Evolutionary conservation across 2,329 filamentous ascomycete species (phyloP).

Genomic region (Pestalotiopsis sp.): DNA sequence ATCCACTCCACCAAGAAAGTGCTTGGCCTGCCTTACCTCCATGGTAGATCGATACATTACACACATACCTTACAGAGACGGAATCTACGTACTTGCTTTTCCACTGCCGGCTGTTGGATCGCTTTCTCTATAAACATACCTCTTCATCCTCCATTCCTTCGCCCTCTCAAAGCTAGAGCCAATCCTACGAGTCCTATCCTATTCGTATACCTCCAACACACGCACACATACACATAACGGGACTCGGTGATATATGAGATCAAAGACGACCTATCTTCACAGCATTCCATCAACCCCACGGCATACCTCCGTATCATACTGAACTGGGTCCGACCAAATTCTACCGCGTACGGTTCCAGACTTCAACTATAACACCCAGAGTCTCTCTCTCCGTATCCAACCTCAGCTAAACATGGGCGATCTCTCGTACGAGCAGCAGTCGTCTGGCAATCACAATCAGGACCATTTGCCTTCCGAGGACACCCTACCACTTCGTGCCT

Average conservation of each 20-base stretch:
- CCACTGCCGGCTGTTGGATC: conserved; percentile 17
- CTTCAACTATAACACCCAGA: conserved; percentile 16
- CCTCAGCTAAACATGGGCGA: conserved; percentile 28
- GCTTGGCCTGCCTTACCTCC: neutral
- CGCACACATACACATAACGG: neutral
- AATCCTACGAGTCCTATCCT: conserved; percentile 8
- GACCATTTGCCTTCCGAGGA: conserved; percentile 23
- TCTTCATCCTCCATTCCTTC: conserved; percentile 20
- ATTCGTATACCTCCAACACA: conserved; percentile 12
- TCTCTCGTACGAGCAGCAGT: conserved; percentile 23
- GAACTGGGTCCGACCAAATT: conserved; percentile 17
- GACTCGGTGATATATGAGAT: conserved; percentile 10
- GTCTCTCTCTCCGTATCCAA: conserved; percentile 13
- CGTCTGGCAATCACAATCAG: conserved; percentile 22
- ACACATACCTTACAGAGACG: neutral
- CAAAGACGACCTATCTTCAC: conserved; percentile 21
- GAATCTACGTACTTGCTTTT: neutral
- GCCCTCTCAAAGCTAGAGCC: conserved; percentile 17
- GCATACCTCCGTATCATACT: conserved; percentile 10
- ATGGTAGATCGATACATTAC: neutral
- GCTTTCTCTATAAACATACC: conserved; percentile 26
- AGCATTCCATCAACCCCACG: conserved; percentile 25
- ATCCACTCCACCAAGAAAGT: conserved; percentile 14
- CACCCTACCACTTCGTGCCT: conserved; percentile 21
- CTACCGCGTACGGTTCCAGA: conserved; percentile 17